phyloP scores from a whole-genome alignment of 2,329 filamentous ascomycete species.

The Alternaria brassicae region DNA sequence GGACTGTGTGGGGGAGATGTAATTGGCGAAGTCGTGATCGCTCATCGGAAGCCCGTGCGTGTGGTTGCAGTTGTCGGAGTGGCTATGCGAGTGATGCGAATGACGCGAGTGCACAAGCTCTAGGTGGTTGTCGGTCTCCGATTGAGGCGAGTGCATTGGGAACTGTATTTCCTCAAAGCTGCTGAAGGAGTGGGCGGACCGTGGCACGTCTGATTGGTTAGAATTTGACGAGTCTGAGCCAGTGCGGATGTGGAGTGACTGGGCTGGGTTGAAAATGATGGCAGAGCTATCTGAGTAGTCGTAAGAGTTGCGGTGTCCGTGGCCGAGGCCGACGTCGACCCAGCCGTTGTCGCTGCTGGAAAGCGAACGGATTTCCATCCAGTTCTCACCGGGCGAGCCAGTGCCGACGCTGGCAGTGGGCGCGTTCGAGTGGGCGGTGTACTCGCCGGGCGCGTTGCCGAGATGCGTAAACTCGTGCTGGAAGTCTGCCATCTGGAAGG shows the following conservation, averaged over 20 bases:
- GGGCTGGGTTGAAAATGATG: slow-evolving; percentile 89
- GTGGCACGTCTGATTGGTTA: slow-evolving; percentile 67
- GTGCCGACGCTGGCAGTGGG: slow-evolving; percentile 51
- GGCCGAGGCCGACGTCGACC: slow-evolving; percentile 71
- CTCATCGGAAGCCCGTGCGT: slow-evolving; percentile 29
- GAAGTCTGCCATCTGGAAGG: slow-evolving; percentile 68
- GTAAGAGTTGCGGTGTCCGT: slow-evolving; percentile 66
- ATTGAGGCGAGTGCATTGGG: slow-evolving; percentile 81
- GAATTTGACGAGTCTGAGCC: slow-evolving; percentile 89
- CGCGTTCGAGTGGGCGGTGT: slow-evolving; percentile 42
- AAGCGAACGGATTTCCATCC: slow-evolving; percentile 85
- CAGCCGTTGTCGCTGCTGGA: slow-evolving; percentile 88
- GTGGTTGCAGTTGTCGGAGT: slow-evolving; percentile 41
- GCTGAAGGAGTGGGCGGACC: slow-evolving; percentile 72
- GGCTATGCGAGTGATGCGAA: slow-evolving; percentile 26
- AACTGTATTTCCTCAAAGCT: slow-evolving; percentile 79
- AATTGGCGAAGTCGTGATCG: slow-evolving; percentile 46
- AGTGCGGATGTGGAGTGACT: slow-evolving; percentile 86
- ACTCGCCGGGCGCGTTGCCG: slow-evolving; percentile 59
- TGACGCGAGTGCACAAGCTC: slow-evolving; percentile 34
- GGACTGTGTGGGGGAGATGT: slow-evolving; percentile 54
- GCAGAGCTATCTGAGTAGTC: slow-evolving; percentile 65
- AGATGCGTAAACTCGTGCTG: slow-evolving; percentile 68
- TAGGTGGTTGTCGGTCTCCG: slow-evolving; percentile 61
- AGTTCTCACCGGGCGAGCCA: slow-evolving; percentile 78